Evolutionary conservation across 2,329 filamentous ascomycete genomes (phyloP).

Genomic region (Chaetomiaceae sp.): DNA sequence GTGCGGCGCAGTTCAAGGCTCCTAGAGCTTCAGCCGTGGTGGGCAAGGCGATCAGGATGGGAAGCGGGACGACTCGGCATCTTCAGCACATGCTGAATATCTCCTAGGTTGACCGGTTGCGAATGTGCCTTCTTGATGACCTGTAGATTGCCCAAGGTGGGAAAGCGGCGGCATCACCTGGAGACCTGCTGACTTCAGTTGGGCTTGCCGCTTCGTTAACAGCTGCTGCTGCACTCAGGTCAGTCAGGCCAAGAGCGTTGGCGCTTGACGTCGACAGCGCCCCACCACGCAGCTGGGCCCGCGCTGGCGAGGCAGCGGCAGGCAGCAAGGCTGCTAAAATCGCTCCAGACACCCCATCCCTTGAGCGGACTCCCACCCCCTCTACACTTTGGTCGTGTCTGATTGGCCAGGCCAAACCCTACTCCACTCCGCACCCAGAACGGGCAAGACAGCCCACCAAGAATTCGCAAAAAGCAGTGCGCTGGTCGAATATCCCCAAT

Average conservation of each 20-base stretch:
- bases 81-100: constrained; percentile 5
- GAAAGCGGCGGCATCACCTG: constrained; percentile 14
- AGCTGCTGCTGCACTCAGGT: too few species aligned
- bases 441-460: constrained; percentile 25
- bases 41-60: background rate
- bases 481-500: constrained; percentile 26
- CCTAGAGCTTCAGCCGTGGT: constrained; percentile 8
- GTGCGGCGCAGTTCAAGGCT: constrained; percentile 1
- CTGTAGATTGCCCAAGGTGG: constrained; percentile 3
- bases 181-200: constrained; percentile 8
- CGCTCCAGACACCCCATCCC: background rate
- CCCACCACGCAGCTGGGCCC: constrained; percentile 8
- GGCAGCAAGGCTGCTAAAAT: constrained; percentile 6
- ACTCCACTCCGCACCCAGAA: constrained; percentile 22
- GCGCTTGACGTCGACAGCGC: constrained; percentile 23
- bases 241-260: background rate
- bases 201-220: background rate
- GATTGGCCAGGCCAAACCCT: constrained; percentile 25
- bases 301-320: constrained; percentile 8
- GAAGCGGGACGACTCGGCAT: constrained; percentile 1
- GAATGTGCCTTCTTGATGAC: background rate
- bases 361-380: background rate
- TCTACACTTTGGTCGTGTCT: background rate
- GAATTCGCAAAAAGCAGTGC: constrained; percentile 27
- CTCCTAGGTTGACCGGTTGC: background rate